A percentile compares a stretch with the other conserved stretches of the same genome.
Evolutionary conservation across 768 basidiomycete species (phyloP).

Genomic region (Leccinum rimulosum): DNA sequence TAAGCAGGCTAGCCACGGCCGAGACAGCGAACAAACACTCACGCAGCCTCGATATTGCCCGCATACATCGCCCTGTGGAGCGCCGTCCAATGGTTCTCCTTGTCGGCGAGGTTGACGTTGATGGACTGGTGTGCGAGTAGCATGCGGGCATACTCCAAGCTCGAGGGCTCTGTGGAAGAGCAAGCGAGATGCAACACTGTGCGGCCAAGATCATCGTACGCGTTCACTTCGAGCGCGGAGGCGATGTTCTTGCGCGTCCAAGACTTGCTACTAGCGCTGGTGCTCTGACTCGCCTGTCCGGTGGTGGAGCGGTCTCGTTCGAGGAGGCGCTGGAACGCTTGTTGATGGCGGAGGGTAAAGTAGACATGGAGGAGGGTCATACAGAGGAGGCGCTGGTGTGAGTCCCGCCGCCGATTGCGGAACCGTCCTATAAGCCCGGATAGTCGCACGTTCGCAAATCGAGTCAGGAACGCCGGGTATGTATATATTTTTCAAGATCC

Average conservation of each 20-base stretch:
- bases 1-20: constrained; percentile 10
- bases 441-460: too few relatives aligned
- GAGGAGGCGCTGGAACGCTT: constrained; percentile 74
- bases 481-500: too few relatives aligned
- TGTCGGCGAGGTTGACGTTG: constrained; percentile 77
- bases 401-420: too few relatives aligned
- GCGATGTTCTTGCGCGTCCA: constrained; percentile 50
- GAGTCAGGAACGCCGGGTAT: too few relatives aligned
- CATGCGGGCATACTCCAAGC: constrained; percentile 73
- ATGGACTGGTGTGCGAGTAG: constrained; percentile 73
- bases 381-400: too few relatives aligned
- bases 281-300: constrained; percentile 30
- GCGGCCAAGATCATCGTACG: constrained; percentile 66
- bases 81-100: constrained; percentile 88
- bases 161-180: constrained; percentile 53
- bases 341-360: constrained; percentile 67
- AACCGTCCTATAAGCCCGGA: too few relatives aligned
- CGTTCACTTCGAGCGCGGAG: constrained; percentile 58
- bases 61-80: constrained; percentile 83
- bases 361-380: constrained; percentile 83
- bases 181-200: constrained; percentile 85
- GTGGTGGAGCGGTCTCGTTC: constrained; percentile 43
- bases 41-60: constrained; percentile 74
- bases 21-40: constrained; percentile 25
- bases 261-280: constrained; percentile 54